These are phyloP conservation scores for Solanum dulcamara DNA, from an alignment of 257 asterid genomes.

Conservation along the genomic window DNA sequence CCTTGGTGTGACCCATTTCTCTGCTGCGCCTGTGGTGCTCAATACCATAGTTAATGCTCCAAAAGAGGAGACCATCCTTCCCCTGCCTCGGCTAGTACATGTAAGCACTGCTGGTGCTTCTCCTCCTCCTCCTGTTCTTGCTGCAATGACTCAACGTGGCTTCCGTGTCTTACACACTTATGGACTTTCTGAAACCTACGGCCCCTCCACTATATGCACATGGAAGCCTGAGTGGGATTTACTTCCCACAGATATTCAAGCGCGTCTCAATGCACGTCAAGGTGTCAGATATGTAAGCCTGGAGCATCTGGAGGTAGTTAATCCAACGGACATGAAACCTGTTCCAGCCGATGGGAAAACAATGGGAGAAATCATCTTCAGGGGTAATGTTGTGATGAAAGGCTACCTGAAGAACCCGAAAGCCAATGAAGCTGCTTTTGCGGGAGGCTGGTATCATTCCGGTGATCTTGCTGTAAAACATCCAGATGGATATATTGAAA, in stretches of 20 bases:
- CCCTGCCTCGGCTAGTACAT: conserved; percentile 69
- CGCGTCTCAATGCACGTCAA: conserved; percentile 77
- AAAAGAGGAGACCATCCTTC: conserved; percentile 45
- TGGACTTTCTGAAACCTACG: conserved; percentile 88
- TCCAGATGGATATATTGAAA: conserved; percentile 74
- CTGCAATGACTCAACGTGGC: conserved; percentile 68
- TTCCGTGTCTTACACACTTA: conserved; percentile 83
- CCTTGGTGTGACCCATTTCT: conserved; percentile 79
- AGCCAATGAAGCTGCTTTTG: conserved; percentile 69
- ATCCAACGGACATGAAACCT: conserved; percentile 46
- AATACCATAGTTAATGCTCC: conserved; percentile 68
- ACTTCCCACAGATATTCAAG: conserved; percentile 52
- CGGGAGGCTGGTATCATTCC: conserved; percentile 80
- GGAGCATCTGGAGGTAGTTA: conserved; percentile 61
- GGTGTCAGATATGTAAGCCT: conserved; percentile 61
- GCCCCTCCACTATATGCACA: conserved; percentile 84
- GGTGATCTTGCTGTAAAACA: conserved; percentile 94
- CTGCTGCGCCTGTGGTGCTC: conserved; percentile 97
- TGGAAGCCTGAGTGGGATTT: conserved; percentile 98
- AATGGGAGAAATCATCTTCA: conserved; percentile 74
- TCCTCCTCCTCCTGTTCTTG: conserved; percentile 78
- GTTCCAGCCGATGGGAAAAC: conserved; percentile 80
- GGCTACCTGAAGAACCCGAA: conserved; percentile 86
- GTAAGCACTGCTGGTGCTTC: conserved; percentile 98
- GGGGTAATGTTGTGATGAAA: conserved; percentile 86